phyloP scores from a whole-genome alignment of 768 basidiomycete species.

The Saitozyma sp. region DNA sequence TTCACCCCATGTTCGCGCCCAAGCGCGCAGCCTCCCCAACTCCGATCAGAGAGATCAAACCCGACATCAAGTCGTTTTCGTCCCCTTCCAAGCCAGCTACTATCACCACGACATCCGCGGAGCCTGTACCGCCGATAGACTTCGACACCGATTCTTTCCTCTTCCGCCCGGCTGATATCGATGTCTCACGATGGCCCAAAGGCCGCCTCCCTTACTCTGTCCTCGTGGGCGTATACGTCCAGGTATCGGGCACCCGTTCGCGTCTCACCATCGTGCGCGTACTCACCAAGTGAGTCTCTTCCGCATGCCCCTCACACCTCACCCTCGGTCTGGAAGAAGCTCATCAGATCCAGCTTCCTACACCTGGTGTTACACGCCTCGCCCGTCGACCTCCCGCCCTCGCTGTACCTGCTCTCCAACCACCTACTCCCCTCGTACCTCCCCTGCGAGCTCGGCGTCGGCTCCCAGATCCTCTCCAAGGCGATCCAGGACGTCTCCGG shows the following conservation, averaged over 20 bases:
- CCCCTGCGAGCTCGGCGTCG: conserved; percentile 58
- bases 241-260: conserved; percentile 46
- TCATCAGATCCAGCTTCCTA: conserved; percentile 60
- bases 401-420: conserved; percentile 79
- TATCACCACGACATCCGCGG: conserved; percentile 31
- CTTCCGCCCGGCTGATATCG: conserved; percentile 34
- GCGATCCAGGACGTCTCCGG: conserved; percentile 48
- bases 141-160: conserved; percentile 47
- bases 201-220: conserved; percentile 49
- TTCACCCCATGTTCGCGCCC: conserved; percentile 22
- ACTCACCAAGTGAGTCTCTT: conserved; percentile 46
- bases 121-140: conserved; percentile 40
- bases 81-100: conserved; percentile 22
- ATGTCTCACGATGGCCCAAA: conserved; percentile 41
- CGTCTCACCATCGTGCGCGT: conserved; percentile 46
- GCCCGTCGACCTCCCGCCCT: conserved; percentile 68
- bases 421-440: conserved; percentile 73
- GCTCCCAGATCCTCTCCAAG: conserved; percentile 58
- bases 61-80: neutral
- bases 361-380: conserved; percentile 68
- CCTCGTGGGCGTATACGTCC: conserved; percentile 49
- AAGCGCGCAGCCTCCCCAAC: conserved; percentile 2
- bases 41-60: conserved; percentile 10
- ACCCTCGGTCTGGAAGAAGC: no score
- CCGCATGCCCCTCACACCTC: neutral